Evolutionary conservation across 2,329 filamentous ascomycete genomes (phyloP).

Genomic region (Huntiella decipiens): DNA sequence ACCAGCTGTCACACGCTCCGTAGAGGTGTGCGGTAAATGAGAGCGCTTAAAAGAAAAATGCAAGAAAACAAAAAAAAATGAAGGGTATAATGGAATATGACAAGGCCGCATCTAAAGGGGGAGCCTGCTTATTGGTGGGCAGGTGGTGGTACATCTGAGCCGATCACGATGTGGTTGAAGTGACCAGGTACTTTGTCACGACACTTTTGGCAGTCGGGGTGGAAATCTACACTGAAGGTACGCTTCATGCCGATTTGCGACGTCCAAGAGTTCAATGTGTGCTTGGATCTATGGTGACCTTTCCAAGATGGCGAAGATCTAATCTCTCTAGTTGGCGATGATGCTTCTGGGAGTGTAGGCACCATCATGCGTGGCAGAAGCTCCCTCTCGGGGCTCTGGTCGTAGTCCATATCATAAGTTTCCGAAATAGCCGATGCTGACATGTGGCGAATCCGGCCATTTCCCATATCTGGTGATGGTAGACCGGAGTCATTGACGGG

Average conservation of each 20-base stretch:
- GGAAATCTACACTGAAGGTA: conserved; percentile 60
- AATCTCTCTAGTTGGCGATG: conserved; percentile 17
- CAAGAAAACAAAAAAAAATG: conserved; percentile 13
- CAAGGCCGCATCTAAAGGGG: not conserved
- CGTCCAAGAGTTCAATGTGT: conserved; percentile 42
- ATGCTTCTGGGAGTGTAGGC: conserved; percentile 17
- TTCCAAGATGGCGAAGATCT: conserved; percentile 26
- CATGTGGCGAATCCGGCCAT: conserved; percentile 19
- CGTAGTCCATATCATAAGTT: conserved; percentile 14
- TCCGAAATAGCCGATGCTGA: conserved; percentile 14
- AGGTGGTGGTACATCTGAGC: conserved; percentile 16
- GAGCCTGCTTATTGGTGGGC: not conserved
- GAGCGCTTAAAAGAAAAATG: not conserved
- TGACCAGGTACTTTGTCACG: conserved; percentile 55
- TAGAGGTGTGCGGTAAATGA: not conserved
- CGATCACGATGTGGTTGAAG: conserved; percentile 61
- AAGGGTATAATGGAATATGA: conserved; percentile 8
- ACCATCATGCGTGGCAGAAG: conserved; percentile 8
- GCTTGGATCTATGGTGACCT: conserved; percentile 38
- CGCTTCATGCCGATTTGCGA: conserved; percentile 45
- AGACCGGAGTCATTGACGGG: conserved; percentile 24
- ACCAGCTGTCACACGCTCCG: not conserved
- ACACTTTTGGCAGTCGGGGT: conserved; percentile 63
- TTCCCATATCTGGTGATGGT: conserved; percentile 17
- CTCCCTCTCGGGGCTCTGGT: conserved; percentile 9